Evolutionary conservation across 2,329 filamentous ascomycete genomes (phyloP).

Genomic region (Xylariaceae sp.): DNA sequence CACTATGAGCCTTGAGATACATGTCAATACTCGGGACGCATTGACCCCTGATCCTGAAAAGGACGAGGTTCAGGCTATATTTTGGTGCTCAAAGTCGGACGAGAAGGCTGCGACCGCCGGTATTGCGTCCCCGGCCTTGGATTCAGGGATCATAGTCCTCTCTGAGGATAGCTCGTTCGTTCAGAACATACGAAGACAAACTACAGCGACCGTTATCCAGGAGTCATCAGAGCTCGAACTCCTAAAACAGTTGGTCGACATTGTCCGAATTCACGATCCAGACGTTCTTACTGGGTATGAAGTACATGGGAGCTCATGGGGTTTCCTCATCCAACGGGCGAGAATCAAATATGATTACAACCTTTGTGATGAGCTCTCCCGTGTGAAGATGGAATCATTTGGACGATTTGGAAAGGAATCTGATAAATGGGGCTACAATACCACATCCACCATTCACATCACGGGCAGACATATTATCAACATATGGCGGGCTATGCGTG

Average conservation of each 20-base stretch:
- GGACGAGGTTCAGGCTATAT: constrained; percentile 81
- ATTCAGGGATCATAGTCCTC: constrained; percentile 68
- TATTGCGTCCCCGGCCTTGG: constrained; percentile 44
- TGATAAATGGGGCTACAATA: constrained; percentile 90
- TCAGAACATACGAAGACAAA: constrained; percentile 56
- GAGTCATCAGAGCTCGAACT: constrained; percentile 80
- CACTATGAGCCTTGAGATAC: constrained; percentile 87
- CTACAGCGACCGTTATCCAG: constrained; percentile 60
- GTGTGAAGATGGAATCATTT: constrained; percentile 78
- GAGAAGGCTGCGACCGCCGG: constrained; percentile 51
- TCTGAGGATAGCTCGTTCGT: constrained; percentile 56
- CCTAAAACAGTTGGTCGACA: constrained; percentile 77
- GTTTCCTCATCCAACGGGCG: constrained; percentile 88
- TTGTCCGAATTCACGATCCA: constrained; percentile 78
- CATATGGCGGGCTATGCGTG: constrained; percentile 91
- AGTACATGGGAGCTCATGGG: constrained; percentile 90
- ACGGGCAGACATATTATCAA: constrained; percentile 96
- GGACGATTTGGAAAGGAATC: constrained; percentile 80
- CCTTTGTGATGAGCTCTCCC: constrained; percentile 83
- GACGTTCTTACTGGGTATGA: constrained; percentile 94
- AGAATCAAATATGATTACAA: constrained; percentile 82
- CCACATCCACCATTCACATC: constrained; percentile 85
- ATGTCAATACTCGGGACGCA: constrained; percentile 78
- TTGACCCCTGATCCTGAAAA: constrained; percentile 84
- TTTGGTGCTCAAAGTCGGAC: constrained; percentile 83